Percentiles rank a stretch among this genome's conserved stretches.
phyloP scores from a whole-genome alignment of 305 asterid species.

The Caryopteris hybrid region DNA sequence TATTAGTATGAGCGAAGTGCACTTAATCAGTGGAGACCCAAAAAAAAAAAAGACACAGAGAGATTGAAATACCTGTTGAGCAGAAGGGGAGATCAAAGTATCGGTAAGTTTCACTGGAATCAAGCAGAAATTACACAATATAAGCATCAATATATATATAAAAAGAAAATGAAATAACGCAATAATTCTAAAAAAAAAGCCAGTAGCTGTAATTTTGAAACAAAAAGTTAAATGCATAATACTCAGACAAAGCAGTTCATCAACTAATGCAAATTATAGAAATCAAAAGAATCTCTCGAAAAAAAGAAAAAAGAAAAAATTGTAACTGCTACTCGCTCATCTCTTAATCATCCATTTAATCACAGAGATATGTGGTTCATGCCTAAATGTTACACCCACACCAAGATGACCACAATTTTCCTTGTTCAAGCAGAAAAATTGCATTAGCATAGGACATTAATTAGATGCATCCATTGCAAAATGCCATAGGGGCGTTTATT shows the following conservation, averaged over 20 bases:
- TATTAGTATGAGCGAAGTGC: constrained; percentile 2
- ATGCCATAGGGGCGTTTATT: neutral
- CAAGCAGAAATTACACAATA: constrained; percentile 8
- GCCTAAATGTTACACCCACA: neutral
- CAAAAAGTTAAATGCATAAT: neutral
- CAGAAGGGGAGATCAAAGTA: constrained; percentile 87
- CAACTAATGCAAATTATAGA: neutral
- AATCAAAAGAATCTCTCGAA: neutral
- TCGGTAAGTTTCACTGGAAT: constrained; percentile 66
- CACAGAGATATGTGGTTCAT: neutral
- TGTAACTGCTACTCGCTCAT: neutral
- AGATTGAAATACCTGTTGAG: constrained; percentile 42
- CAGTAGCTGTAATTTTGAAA: neutral
- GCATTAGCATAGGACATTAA: neutral
- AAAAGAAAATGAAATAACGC: neutral
- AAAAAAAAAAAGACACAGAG: neutral
- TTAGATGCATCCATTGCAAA: neutral
- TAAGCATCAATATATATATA: neutral
- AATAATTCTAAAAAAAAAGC: neutral
- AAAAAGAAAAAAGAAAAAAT: neutral
- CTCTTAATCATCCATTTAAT: neutral
- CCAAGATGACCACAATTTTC: neutral
- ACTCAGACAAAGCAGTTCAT: neutral
- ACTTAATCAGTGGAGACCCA: neutral
- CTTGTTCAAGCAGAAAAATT: neutral